These are phyloP conservation scores for Phytophthora boehmeriae DNA, from an alignment of 352 stramenopile genomes.

Conservation along the genomic window DNA sequence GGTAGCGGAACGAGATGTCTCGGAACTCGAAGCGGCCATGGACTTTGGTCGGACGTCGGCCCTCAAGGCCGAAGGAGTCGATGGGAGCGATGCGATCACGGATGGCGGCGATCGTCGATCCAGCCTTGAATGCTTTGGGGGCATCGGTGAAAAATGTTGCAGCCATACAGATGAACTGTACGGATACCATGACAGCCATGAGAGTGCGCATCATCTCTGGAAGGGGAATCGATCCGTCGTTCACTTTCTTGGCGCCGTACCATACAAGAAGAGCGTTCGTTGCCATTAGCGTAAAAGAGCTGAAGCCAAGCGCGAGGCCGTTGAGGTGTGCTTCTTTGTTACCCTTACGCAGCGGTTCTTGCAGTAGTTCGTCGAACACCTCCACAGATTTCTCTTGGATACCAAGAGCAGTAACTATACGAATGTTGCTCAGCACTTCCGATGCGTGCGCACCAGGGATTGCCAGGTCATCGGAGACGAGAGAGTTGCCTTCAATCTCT, in stretches of 20 bases:
- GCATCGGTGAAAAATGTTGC: conserved; percentile 31
- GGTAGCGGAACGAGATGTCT: neutral
- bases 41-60: neutral
- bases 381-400: conserved; percentile 24
- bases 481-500: conserved; percentile 26
- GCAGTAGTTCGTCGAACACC: conserved; percentile 23
- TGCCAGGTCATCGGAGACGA: conserved; percentile 17
- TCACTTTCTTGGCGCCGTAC: conserved; percentile 49
- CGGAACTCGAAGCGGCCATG: neutral
- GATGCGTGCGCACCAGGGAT: conserved; percentile 39
- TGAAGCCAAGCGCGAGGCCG: conserved; percentile 65
- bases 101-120: conserved; percentile 31
- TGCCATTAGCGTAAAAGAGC: conserved; percentile 50
- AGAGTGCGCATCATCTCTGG: conserved; percentile 46
- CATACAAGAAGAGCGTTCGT: conserved; percentile 57
- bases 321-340: conserved; percentile 33
- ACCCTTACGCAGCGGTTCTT: conserved; percentile 27
- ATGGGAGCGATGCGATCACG: conserved; percentile 32
- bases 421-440: conserved; percentile 43
- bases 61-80: conserved; percentile 28
- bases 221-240: conserved; percentile 39
- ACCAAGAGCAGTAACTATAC: conserved; percentile 40
- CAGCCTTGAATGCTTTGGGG: conserved; percentile 72
- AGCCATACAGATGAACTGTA: conserved; percentile 25
- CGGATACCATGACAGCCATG: conserved; percentile 44